Evolutionary conservation across 2,329 filamentous ascomycete species (phyloP).

Genomic region (Trichoderma sp.): DNA sequence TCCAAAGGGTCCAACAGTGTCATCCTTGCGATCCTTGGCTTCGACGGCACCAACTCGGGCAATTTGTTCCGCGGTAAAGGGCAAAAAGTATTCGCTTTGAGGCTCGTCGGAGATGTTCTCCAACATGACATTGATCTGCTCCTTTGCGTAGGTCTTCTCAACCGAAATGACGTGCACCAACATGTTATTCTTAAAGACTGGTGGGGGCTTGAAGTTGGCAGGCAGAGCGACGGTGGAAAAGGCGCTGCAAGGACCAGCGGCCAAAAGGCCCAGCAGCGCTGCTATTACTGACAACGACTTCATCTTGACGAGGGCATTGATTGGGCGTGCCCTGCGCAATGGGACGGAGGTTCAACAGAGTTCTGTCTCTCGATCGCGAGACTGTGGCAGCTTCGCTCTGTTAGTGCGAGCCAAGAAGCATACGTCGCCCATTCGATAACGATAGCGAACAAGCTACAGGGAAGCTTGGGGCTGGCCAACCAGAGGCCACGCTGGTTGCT

Average conservation of each 20-base stretch:
- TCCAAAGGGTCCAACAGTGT: constrained; percentile 63
- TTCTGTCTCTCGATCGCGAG: constrained; percentile 20
- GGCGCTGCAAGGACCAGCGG: constrained; percentile 42
- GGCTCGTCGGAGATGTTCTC: constrained; percentile 79
- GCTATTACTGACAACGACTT: constrained; percentile 51
- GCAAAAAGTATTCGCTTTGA: constrained; percentile 87
- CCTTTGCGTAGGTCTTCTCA: constrained; percentile 88
- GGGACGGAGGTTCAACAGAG: constrained; percentile 21
- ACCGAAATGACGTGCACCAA: constrained; percentile 85
- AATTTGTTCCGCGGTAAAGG: constrained; percentile 76
- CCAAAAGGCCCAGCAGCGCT: constrained; percentile 58
- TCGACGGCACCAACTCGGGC: constrained; percentile 80
- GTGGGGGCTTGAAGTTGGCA: constrained; percentile 74
- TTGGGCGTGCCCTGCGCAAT: constrained; percentile 29
- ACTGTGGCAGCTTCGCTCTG: constrained; percentile 21
- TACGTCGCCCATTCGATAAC: constrained; percentile 37
- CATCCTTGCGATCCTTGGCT: constrained; percentile 87
- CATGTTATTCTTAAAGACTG: constrained; percentile 92
- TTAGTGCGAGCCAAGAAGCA: constrained; percentile 33
- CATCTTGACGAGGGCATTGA: constrained; percentile 40
- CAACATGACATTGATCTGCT: constrained; percentile 90
- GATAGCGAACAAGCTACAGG: constrained; percentile 25
- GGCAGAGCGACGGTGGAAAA: constrained; percentile 60
- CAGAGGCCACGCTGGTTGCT: constrained; percentile 18
- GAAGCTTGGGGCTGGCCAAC: constrained; percentile 31